Evolutionary conservation across 2,329 filamentous ascomycete genomes (phyloP), one percentile per base, ranked within the genome.

Genomic region (Pseudogymnoascus sp.): DNA sequence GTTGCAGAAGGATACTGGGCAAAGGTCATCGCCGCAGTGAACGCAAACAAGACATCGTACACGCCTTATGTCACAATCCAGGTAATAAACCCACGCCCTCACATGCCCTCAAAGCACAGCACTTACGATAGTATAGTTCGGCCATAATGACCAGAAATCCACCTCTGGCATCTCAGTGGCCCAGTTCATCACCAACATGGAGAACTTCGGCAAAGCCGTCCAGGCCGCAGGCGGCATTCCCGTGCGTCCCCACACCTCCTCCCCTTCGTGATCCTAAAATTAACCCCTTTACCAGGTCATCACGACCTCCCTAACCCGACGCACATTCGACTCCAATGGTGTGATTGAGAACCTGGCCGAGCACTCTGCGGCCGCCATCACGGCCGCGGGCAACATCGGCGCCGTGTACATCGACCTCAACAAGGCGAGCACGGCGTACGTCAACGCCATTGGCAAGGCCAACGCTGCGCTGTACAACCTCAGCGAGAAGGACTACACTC

Each of bases 121-220:
- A 54, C 26, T 62, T n/a, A 34, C 12, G 12, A 31, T 16, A 3
- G 36, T 3, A 6, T 69, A 64, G 61, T 81, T 81, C 63, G 79
- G 79, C 7, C 79, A 81, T 69, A 81, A 81, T 65, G 79, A 81
- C 69, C 78, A 81, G 64, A 80, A 80, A 64, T 6, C 69, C 1
- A 72, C 69, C 0, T 73, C 72, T 1, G 74, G 74, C 36, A 72
- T 81, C n/a, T 70, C 69, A 0, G 63, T 79, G 12, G 36, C 23
- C 29, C 34, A 64, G 26, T 81, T 76, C 71, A 72, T 73, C n/a
- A 69, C 68, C 1, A 81, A 81, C 34, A 74, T 81, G 0, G 72
- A 72, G 11, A 66, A 63, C 0, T 77, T 71, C 6, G 72, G 66
- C 4, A 29, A 16, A 1, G 72, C 73, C 6, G 70, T 68, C 16